Evolutionary conservation across 1,284 basidiomycete species (phyloP).

Genomic region (Ustilago curta): DNA sequence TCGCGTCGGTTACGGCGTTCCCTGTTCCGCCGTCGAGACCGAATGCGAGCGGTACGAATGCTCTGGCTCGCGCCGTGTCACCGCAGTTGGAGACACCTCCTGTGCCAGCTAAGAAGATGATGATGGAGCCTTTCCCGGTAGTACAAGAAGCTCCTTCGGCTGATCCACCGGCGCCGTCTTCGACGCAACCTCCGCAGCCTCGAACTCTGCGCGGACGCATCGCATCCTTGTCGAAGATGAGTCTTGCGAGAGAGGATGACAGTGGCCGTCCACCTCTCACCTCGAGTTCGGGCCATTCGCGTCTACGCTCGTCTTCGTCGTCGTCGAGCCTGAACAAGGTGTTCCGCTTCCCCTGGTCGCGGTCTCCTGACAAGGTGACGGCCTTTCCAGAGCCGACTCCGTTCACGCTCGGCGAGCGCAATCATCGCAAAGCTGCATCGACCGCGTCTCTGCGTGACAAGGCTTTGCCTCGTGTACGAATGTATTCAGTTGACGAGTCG

Average conservation of each 20-base stretch:
- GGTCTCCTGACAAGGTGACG: conserved; percentile 22
- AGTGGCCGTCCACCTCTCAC: not conserved
- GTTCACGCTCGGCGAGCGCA: conserved; percentile 17
- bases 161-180: not conserved
- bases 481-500: conserved; percentile 13
- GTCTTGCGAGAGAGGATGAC: conserved; percentile 9
- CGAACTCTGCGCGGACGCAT: conserved; percentile 29
- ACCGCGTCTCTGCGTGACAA: conserved; percentile 10
- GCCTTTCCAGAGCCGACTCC: conserved; percentile 22
- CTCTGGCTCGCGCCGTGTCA: conserved; percentile 8
- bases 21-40: conserved; percentile 12
- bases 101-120: conserved; percentile 12
- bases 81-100: conserved; percentile 10
- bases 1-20: conserved; percentile 6
- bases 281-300: conserved; percentile 11
- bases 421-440: conserved; percentile 14
- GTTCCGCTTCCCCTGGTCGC: conserved; percentile 44
- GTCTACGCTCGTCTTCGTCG: conserved; percentile 31
- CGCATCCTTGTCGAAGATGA: conserved; percentile 26
- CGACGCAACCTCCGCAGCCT: not conserved
- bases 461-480: conserved; percentile 13
- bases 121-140: conserved; percentile 3
- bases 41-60: not conserved
- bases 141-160: not conserved
- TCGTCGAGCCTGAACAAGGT: conserved; percentile 38